phyloP scores from a whole-genome alignment of 2,329 filamentous ascomycete genomes.

The Camillea tinctor region DNA sequence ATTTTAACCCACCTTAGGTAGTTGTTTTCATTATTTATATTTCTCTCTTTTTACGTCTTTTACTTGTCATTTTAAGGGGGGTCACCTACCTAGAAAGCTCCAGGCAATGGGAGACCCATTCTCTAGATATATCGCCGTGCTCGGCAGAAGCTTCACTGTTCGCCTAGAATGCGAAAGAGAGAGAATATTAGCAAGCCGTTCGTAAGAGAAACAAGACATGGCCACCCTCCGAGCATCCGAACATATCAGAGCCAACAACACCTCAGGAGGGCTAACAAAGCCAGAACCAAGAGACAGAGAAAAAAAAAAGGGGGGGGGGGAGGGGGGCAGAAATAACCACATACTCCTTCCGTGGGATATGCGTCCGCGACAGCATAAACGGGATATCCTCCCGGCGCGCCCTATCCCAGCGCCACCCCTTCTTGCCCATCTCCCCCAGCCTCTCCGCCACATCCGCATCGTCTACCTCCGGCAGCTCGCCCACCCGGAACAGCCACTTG shows the following conservation, averaged over 20 bases:
- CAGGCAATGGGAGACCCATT: slow-evolving; percentile 58
- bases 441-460: not conserved
- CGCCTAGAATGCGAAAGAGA: slow-evolving; percentile 31
- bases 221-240: too few species aligned
- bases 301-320: not conserved
- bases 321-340: slow-evolving; percentile 8
- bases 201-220: too few species aligned
- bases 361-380: slow-evolving; percentile 53
- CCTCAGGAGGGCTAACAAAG: too few species aligned
- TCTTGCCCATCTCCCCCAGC: not conserved
- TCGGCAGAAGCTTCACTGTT: slow-evolving; percentile 45
- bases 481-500: slow-evolving; percentile 58
- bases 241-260: too few species aligned
- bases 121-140: slow-evolving; percentile 43
- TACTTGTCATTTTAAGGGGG: slow-evolving; percentile 7
- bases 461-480: slow-evolving; percentile 40
- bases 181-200: not conserved
- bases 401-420: slow-evolving; percentile 54
- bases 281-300: not conserved
- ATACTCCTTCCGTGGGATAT: slow-evolving; percentile 55
- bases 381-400: slow-evolving; percentile 52
- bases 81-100: slow-evolving; percentile 54
- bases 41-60: slow-evolving; percentile 21
- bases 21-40: not conserved
- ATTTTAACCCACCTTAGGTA: too few species aligned